These are phyloP conservation scores for Amanita exitialis DNA, from an alignment of 768 basidiomycete species.

Conservation along the genomic window DNA sequence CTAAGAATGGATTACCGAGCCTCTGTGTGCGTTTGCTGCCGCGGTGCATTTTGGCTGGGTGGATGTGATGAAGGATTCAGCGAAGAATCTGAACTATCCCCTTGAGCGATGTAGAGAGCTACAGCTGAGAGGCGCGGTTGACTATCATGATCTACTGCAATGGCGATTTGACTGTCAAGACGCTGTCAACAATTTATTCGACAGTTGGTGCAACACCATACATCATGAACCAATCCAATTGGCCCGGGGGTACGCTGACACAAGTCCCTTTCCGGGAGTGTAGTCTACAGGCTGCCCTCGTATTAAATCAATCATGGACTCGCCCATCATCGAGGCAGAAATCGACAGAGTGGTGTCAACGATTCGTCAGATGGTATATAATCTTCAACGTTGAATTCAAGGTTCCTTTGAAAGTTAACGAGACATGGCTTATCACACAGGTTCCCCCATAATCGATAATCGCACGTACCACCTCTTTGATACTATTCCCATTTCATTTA, in stretches of 20 bases:
- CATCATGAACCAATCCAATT: not conserved
- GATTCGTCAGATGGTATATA: not conserved
- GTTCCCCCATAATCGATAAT: no score
- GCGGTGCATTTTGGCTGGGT: conserved; percentile 2
- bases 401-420: not conserved
- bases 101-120: not conserved
- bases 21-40: conserved; percentile 4
- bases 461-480: no score
- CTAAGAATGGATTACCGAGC: not conserved
- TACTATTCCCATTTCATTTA: no score
- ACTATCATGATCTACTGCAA: not conserved
- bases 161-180: not conserved
- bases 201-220: not conserved
- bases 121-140: not conserved
- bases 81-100: not conserved
- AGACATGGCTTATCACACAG: no score
- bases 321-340: no score
- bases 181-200: not conserved
- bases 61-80: conserved; percentile 5
- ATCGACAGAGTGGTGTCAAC: not conserved
- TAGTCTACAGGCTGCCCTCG: not conserved
- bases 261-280: not conserved
- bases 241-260: not conserved
- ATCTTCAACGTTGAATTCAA: not conserved
- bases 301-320: not conserved